A percentile compares a stretch with the other conserved stretches of the same genome.
Conservation (phyloP, 1,284 basidiomycete species). For the Ganoderma boninense region DNA sequence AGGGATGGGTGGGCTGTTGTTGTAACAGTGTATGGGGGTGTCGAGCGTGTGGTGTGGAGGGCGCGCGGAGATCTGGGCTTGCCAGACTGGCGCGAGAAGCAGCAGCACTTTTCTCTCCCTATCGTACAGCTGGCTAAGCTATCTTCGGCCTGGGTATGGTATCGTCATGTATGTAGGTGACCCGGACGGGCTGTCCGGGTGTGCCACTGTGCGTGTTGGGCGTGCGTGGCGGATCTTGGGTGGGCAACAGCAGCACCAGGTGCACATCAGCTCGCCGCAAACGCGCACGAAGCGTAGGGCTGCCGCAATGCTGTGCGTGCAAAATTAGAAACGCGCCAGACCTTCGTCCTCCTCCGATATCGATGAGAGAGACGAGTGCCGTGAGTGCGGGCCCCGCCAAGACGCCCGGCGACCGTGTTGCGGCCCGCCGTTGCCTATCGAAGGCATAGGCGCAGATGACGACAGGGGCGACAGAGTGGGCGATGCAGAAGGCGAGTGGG, state of each 20-base stretch:
- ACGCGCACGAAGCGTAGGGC: not conserved
- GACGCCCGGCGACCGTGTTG: slow-evolving; percentile 19
- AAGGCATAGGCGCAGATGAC: slow-evolving; percentile 22
- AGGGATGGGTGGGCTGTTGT: not conserved
- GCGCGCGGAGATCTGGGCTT: slow-evolving; percentile 1
- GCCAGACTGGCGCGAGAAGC: slow-evolving; percentile 17
- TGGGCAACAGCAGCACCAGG: not conserved
- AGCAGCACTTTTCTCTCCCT: slow-evolving; percentile 17
- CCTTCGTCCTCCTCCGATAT: slow-evolving; percentile 41
- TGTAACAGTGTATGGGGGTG: not conserved
- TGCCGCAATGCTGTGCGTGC: not conserved
- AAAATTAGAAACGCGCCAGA: slow-evolving; percentile 35
- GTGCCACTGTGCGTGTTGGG: slow-evolving; percentile 4
- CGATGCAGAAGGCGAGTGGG: slow-evolving; percentile 23
- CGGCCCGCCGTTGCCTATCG: slow-evolving; percentile 12
- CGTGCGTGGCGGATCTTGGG: not conserved
- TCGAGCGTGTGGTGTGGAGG: not conserved
- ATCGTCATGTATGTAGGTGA: slow-evolving; percentile 18
- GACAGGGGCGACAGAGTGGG: slow-evolving; percentile 22
- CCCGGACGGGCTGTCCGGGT: slow-evolving; percentile 4
- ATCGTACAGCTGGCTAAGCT: slow-evolving; percentile 4
- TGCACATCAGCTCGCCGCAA: not conserved
- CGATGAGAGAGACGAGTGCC: slow-evolving; percentile 41
- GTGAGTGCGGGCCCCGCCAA: slow-evolving; percentile 36
- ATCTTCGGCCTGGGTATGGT: slow-evolving; percentile 10